Evolutionary conservation across 2,329 filamentous ascomycete genomes (phyloP).

Genomic region (Penicillium fuscoglaucum): DNA sequence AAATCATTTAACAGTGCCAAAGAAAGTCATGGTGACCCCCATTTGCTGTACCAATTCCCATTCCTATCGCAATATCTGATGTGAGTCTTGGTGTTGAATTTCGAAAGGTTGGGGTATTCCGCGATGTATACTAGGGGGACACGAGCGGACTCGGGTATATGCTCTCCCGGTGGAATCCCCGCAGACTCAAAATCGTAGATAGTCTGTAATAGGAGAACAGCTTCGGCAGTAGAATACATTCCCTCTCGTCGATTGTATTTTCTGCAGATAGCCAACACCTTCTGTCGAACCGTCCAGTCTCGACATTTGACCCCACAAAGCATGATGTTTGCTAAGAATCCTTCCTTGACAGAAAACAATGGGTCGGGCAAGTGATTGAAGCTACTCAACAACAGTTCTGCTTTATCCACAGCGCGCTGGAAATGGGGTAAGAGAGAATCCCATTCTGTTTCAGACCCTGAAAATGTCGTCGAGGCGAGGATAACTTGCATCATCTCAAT

Average conservation of each 20-base stretch:
- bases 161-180: neutral
- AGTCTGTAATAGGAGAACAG: neutral
- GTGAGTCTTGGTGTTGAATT: neutral
- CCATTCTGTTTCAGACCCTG: constrained; percentile 1
- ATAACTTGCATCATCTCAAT: neutral
- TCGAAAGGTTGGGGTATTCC: neutral
- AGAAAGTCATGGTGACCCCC: neutral
- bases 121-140: constrained; percentile 16
- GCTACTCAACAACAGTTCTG: neutral
- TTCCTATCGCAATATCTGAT: neutral
- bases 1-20: neutral
- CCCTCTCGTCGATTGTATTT: constrained; percentile 8
- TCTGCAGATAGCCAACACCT: neutral
- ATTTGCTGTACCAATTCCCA: constrained; percentile 3
- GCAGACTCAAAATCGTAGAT: constrained; percentile 4
- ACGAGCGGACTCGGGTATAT: constrained; percentile 2
- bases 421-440: constrained; percentile 2
- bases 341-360: constrained; percentile 2
- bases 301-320: constrained; percentile 7
- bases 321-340: neutral
- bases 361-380: constrained; percentile 1
- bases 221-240: neutral
- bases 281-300: constrained; percentile 1
- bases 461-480: neutral
- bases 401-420: neutral